Base-by-base conservation (phyloP, 1,139 yeast genomes). In the Kurtzmaniella quercitrusa region DNA sequence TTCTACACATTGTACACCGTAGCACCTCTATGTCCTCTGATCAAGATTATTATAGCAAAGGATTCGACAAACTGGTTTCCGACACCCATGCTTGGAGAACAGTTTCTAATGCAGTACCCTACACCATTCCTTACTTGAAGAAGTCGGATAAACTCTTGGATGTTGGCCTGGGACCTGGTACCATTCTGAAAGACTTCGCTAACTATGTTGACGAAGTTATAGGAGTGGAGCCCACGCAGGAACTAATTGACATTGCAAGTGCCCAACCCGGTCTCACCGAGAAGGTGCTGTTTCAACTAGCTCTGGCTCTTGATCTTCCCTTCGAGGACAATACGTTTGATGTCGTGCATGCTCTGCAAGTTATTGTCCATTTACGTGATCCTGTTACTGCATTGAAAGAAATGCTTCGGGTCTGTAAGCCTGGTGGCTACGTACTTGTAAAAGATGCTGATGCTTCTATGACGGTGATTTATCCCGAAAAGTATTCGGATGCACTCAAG, bases 121-220 rank as follows among this genome's bases (percentile, higher is more conserved):
- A 57, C 47, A 44, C 66, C 41, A 46, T 66, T 17, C 63, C 65
- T 2, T 54, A 59, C 25, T 45, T 70, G 39, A 54, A 62, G 45
- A 56, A 62, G 5, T 51, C 55, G 34, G 53, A 54, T 41, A 49
- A 52, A 36, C 54, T 69, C n/a, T 58, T 70, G 17, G 75, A 70
- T 48, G 68, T 69, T 14, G 76, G 76, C 1, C 64, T 67, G 48
- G 75, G 75, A 0, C 75, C 75, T 2, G 75, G 73, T 1, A 56
- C 73, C 16, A 70, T 70, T 41, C 65, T 71, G 11, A 46, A 58
- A 15, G 73, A 66, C 45, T 50, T 67, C 36, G 71, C 68, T n/a
- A 48, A 53, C 37, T 61, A 65, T 45, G 51, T 65, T 7, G 69
- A 69, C 24, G 50, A 49, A 16, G 62, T 68, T 2, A 50, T 62